Evolutionary conservation across 176 grass and related monocot genomes (phyloP), one percentile per base, ranked within the genome.

Genomic region (Triticum dicoccoides): DNA sequence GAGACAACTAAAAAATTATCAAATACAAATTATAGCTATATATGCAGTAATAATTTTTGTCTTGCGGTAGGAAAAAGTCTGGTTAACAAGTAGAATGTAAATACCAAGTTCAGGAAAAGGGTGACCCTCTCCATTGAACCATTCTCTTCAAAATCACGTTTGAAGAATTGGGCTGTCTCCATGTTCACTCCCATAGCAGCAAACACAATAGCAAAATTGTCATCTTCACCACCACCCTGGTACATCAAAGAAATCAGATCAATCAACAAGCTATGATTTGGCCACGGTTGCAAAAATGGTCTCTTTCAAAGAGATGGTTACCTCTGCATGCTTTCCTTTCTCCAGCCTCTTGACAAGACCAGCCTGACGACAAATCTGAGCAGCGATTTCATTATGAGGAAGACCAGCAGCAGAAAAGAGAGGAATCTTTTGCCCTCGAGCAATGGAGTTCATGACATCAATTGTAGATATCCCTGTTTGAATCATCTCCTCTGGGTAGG

Each of bases 161-260:
- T 99, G 83, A 99, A 99, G 84, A 99, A 99, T 81, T 96, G 94
- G 21, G 97, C 97, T 52, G 97, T 99, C 91, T 99, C 97, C 97
- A 99, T 99, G 75, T 99, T 99, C 38, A 99, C 97, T 87, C 97
- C 97, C 97, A 99, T 99, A 82, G 97, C 97, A n/a, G 97, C 97
- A 94, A 99, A 99, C n/a, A 99, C 97, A 39, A 99, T 99, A 81
- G 97, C 97, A 71, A 99, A 99, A 72, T 99, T 99, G 72, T 99
- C 97, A 1, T 99, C 97, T 89, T 92, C 97, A 81, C 94, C 94
- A 85, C 77, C 94, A 83, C 77, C 77, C 92, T 99, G 74, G 63
- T 10, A 82, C 23, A 9, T 85, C 70, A 76, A 52, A 27, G 20
- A 64, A 63, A 63, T 65, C 51, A 85, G n/a, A 64, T 77, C 23